Percentiles rank a stretch among this genome's conserved stretches.
These are phyloP conservation scores for Penicillium samsonianum DNA, from an alignment of 495 filamentous ascomycete genomes.

Conservation along the genomic window DNA sequence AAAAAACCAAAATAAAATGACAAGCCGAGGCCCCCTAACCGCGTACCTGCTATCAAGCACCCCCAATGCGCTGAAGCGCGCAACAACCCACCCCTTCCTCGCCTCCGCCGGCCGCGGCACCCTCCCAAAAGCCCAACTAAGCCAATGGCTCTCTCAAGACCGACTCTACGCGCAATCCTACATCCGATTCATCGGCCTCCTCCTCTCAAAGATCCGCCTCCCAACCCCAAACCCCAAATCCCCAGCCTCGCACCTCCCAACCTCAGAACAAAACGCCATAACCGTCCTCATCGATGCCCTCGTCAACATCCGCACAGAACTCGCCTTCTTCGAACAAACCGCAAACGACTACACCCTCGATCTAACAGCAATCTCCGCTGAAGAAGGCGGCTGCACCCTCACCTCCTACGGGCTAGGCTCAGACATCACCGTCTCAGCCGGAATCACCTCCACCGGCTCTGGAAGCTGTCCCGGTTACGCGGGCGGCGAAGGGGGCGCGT, in stretches of 20 bases:
- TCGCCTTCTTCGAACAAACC: slow-evolving; percentile 67
- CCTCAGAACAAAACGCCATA: slow-evolving; percentile 50
- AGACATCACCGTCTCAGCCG: slow-evolving; percentile 20
- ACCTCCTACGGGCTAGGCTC: slow-evolving; percentile 11
- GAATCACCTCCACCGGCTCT: slow-evolving; percentile 24
- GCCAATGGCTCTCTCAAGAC: slow-evolving; percentile 75
- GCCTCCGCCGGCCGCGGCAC: slow-evolving; percentile 63
- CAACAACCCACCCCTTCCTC: slow-evolving; percentile 71
- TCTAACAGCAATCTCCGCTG: slow-evolving; percentile 44
- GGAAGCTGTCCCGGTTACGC: slow-evolving; percentile 24
- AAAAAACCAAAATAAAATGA: slow-evolving; percentile 21
- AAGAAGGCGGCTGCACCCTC: slow-evolving; percentile 20
- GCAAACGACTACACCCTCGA: slow-evolving; percentile 62
- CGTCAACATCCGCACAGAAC: slow-evolving; percentile 65
- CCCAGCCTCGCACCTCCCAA: slow-evolving; percentile 17
- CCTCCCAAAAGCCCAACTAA: slow-evolving; percentile 55
- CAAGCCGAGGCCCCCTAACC: slow-evolving; percentile 32
- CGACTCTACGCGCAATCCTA: slow-evolving; percentile 73
- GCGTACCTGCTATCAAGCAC: slow-evolving; percentile 31
- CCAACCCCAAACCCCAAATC: slow-evolving; percentile 41
- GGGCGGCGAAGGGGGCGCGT: too few species aligned
- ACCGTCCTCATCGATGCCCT: slow-evolving; percentile 64
- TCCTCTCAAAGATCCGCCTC: slow-evolving; percentile 64
- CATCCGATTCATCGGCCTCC: slow-evolving; percentile 65
- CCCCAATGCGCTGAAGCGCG: slow-evolving; percentile 45